Conservation (phyloP, 495 filamentous ascomycete genomes). For the Penicillium paradoxum region DNA sequence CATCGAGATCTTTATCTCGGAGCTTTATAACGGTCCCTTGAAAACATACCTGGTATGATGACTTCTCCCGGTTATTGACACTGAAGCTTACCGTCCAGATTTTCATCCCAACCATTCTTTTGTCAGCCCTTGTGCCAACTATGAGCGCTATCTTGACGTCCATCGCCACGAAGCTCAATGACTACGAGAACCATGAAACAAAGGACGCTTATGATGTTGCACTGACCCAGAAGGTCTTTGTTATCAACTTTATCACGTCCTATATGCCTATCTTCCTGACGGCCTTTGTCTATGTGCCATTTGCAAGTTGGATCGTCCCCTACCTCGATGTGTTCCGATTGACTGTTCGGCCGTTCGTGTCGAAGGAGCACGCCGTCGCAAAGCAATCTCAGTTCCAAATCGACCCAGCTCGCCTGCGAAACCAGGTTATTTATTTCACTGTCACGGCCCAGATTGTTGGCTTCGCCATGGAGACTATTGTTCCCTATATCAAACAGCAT, state of each 20-base stretch:
- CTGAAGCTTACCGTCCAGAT: slow-evolving; percentile 43
- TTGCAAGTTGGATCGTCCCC: slow-evolving; percentile 79
- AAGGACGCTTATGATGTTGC: slow-evolving; percentile 71
- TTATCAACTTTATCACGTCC: slow-evolving; percentile 96
- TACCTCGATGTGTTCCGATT: slow-evolving; percentile 83
- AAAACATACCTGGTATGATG: slow-evolving; percentile 72
- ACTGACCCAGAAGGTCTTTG: slow-evolving; percentile 84
- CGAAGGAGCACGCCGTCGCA: slow-evolving; percentile 57
- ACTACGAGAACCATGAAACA: slow-evolving; percentile 91
- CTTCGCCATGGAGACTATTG: slow-evolving; percentile 77
- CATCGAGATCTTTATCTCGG: slow-evolving; percentile 93
- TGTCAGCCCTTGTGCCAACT: slow-evolving; percentile 76
- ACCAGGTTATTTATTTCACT: slow-evolving; percentile 95
- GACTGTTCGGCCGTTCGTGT: slow-evolving; percentile 68
- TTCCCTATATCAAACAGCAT: slow-evolving; percentile 77
- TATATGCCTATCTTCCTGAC: slow-evolving; percentile 91
- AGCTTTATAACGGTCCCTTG: slow-evolving; percentile 88
- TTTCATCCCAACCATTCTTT: slow-evolving; percentile 81
- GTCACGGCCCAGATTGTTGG: slow-evolving; percentile 93
- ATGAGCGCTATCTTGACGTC: slow-evolving; percentile 70
- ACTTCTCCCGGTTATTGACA: background rate
- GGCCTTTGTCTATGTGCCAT: slow-evolving; percentile 95
- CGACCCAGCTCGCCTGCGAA: slow-evolving; percentile 76
- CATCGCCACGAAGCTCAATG: slow-evolving; percentile 73
- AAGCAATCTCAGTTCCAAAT: slow-evolving; percentile 67